Conservation (phyloP, 306 rosid genomes). For the Fragaria ananassa region DNA sequence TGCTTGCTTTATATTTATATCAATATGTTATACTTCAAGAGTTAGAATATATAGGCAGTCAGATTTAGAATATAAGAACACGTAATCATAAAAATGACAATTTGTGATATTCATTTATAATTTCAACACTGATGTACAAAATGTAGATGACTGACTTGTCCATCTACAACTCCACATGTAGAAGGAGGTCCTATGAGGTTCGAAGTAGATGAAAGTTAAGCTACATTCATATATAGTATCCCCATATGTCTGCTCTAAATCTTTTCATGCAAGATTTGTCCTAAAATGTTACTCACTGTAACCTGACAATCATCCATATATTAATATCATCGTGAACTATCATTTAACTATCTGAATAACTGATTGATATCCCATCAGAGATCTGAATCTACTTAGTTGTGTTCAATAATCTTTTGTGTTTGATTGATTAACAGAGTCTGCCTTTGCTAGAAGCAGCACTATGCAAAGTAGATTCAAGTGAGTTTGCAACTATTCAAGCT, state of each 20-base stretch:
- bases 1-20: background rate
- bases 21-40: background rate
- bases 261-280: background rate
- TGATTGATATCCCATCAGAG: background rate
- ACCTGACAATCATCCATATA: background rate
- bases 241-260: background rate
- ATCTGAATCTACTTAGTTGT: slow-evolving; percentile 2
- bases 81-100: background rate
- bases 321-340: background rate
- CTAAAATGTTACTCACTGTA: background rate
- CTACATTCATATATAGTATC: background rate
- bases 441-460: slow-evolving; percentile 68
- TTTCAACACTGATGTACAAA: background rate
- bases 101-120: background rate
- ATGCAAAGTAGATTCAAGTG: slow-evolving; percentile 52
- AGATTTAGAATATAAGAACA: background rate
- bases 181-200: background rate
- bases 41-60: background rate
- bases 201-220: background rate
- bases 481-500: slow-evolving; percentile 44
- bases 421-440: slow-evolving; percentile 50
- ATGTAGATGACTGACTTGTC: background rate
- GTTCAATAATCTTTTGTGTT: slow-evolving; percentile 20
- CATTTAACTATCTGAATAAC: background rate
- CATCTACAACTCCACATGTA: background rate